Conservation (phyloP, 2,329 filamentous ascomycete genomes). For the Aspergillus cejpii region DNA sequence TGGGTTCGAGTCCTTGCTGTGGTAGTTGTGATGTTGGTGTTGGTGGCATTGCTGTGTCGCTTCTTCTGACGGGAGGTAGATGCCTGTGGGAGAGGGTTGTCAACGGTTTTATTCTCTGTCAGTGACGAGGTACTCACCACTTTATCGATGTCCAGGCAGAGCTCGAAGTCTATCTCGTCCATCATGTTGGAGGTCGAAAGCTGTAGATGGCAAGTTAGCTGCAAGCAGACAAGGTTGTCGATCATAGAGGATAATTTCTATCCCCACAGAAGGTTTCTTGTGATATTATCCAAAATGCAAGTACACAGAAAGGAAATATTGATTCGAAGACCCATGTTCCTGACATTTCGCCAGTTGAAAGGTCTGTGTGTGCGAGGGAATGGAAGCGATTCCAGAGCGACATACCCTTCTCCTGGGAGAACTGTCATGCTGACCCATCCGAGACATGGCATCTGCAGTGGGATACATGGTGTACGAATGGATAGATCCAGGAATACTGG, state of each 20-base stretch:
- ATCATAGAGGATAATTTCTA: not conserved
- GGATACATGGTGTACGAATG: not conserved
- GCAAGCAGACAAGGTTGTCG: not conserved
- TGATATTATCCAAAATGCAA: not conserved
- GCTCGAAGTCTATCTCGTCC: conserved; percentile 18
- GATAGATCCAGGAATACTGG: not conserved
- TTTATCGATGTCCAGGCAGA: conserved; percentile 14
- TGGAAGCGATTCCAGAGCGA: not conserved
- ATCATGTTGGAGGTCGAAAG: conserved; percentile 7
- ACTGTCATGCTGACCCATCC: not conserved
- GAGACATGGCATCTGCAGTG: not conserved
- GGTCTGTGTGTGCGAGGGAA: not conserved
- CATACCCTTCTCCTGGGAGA: not conserved
- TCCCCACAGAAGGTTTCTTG: not conserved
- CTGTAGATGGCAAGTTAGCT: not conserved
- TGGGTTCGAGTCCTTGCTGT: not conserved
- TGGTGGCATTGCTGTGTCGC: not conserved
- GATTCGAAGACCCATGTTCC: not conserved
- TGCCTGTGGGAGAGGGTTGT: not conserved
- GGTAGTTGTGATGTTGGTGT: not conserved
- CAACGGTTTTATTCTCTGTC: not conserved
- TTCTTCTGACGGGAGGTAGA: not conserved
- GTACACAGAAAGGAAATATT: not conserved
- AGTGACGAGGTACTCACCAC: conserved; percentile 6
- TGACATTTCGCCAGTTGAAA: not conserved